Conservation (phyloP, 345 rosid genomes). For the Schrenkiella parvula region DNA sequence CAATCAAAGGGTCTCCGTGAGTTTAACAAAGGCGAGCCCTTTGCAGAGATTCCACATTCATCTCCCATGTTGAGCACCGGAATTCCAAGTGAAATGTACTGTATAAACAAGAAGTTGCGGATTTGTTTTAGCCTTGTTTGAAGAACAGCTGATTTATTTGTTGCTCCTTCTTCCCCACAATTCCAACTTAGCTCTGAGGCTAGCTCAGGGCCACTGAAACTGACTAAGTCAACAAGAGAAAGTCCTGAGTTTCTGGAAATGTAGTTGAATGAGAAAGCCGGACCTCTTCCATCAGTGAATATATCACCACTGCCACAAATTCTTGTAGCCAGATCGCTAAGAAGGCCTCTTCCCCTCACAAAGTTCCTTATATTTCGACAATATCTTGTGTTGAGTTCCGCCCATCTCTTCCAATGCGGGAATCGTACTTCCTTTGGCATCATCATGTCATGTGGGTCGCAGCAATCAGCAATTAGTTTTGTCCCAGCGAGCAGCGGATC, state of each 20-base stretch:
- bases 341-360: slow-evolving; percentile 63
- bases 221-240: slow-evolving; percentile 80
- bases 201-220: slow-evolving; percentile 57
- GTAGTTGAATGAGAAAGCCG: slow-evolving; percentile 76
- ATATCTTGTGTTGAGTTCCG: slow-evolving; percentile 64
- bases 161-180: slow-evolving; percentile 94
- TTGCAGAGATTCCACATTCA: slow-evolving; percentile 81
- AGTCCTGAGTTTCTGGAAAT: slow-evolving; percentile 74
- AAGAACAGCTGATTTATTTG: slow-evolving; percentile 56
- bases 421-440: slow-evolving; percentile 46
- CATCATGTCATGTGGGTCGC: slow-evolving; percentile 48
- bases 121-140: slow-evolving; percentile 83
- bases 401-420: slow-evolving; percentile 96
- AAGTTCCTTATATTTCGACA: slow-evolving; percentile 67
- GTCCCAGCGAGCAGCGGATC: slow-evolving; percentile 78
- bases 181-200: slow-evolving; percentile 89
- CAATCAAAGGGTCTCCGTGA: slow-evolving; percentile 64
- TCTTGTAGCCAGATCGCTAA: slow-evolving; percentile 80
- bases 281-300: slow-evolving; percentile 81
- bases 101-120: slow-evolving; percentile 71
- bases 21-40: slow-evolving; percentile 56
- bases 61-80: slow-evolving; percentile 96
- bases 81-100: slow-evolving; percentile 69
- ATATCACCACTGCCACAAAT: slow-evolving; percentile 90
- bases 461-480: slow-evolving; percentile 76